These are phyloP conservation scores for Tolypocladium pustulatum DNA, from an alignment of 2,329 filamentous ascomycete genomes.

Conservation along the genomic window DNA sequence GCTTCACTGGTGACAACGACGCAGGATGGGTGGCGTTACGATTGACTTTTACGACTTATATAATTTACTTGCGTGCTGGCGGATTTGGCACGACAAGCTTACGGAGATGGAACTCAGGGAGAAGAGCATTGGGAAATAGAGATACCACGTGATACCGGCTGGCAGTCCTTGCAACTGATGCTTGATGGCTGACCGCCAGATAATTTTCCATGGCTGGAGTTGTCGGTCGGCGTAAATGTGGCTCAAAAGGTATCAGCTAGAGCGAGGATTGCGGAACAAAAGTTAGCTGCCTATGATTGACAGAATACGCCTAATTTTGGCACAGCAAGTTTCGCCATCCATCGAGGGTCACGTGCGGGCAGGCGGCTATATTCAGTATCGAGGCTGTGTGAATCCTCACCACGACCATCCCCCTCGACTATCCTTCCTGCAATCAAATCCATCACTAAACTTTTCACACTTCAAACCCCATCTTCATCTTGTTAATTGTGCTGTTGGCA, in stretches of 20 bases:
- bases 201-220: conserved; percentile 1
- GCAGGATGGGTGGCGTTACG: not conserved
- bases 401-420: no score
- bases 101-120: not conserved
- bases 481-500: not conserved
- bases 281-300: not conserved
- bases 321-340: not conserved
- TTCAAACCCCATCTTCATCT: not conserved
- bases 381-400: not conserved
- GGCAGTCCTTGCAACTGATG: not conserved
- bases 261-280: not conserved
- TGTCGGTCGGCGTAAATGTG: not conserved
- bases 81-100: not conserved
- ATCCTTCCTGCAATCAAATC: no score
- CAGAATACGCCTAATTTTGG: not conserved
- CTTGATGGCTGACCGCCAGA: not conserved
- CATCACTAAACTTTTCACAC: not conserved
- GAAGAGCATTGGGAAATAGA: not conserved
- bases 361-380: not conserved
- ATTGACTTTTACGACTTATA: not conserved
- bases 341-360: not conserved
- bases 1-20: not conserved
- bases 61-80: not conserved
- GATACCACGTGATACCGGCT: conserved; percentile 1
- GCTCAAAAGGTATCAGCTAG: not conserved